These are phyloP conservation scores for Ailanthus altissimus DNA, from an alignment of 345 rosid species.

Conservation along the genomic window DNA sequence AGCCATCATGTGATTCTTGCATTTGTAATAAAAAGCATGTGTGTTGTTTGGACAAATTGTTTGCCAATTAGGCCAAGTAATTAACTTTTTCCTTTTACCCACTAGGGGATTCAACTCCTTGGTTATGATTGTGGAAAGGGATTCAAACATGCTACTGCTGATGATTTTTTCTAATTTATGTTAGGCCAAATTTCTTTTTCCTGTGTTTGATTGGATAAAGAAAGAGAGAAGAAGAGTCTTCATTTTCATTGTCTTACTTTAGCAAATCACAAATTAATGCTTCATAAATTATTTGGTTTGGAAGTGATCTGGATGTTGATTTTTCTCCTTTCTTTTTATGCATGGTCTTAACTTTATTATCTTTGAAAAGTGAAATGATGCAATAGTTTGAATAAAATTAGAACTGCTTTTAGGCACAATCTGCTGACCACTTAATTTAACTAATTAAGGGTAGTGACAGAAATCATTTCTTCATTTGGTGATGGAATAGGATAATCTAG, in stretches of 20 bases:
- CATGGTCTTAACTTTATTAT: background rate
- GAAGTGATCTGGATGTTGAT: conserved; percentile 17
- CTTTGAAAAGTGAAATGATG: conserved; percentile 18
- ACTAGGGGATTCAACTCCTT: background rate
- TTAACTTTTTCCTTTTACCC: background rate
- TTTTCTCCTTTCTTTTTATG: background rate
- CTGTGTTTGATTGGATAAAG: background rate
- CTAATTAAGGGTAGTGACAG: conserved; percentile 12
- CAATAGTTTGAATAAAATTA: background rate
- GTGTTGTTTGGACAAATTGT: conserved; percentile 1
- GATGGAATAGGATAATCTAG: background rate
- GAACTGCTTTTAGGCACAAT: background rate
- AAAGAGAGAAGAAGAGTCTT: background rate
- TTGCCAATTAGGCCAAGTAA: conserved; percentile 3
- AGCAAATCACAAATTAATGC: background rate
- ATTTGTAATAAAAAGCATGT: conserved; percentile 28
- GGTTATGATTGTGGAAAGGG: background rate
- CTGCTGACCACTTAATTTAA: conserved; percentile 2
- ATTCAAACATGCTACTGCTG: background rate
- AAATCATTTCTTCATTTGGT: conserved; percentile 24
- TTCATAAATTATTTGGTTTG: background rate
- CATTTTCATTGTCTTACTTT: background rate
- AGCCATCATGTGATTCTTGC: conserved; percentile 29
- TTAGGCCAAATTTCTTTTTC: conserved; percentile 12
- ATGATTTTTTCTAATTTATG: background rate